Evolutionary conservation across 768 basidiomycete genomes (phyloP).

Genomic region (Lentinus brumalis): DNA sequence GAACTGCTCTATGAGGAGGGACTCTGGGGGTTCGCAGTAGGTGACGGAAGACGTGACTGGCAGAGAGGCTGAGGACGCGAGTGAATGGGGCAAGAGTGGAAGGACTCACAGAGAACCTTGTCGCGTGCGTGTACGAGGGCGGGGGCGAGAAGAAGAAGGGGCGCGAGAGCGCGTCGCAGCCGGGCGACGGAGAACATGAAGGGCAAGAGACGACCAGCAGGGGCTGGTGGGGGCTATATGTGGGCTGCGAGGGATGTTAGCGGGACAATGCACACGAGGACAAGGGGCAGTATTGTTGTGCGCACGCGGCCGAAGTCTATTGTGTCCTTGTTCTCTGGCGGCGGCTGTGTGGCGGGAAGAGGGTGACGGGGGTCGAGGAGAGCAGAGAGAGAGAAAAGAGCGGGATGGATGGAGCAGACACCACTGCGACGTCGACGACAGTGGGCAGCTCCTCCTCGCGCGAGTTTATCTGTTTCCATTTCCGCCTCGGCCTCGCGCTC

Average conservation of each 20-base stretch:
- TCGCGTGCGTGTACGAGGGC: slow-evolving; percentile 49
- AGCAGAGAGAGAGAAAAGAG: neutral
- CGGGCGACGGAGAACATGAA: slow-evolving; percentile 74
- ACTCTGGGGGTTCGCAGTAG: slow-evolving; percentile 81
- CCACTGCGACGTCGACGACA: no score
- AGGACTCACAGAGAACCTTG: slow-evolving; percentile 60
- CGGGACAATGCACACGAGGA: slow-evolving; percentile 8
- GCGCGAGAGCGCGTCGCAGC: slow-evolving; percentile 58
- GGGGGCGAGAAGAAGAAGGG: slow-evolving; percentile 37
- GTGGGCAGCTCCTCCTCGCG: no score
- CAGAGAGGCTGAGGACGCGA: neutral
- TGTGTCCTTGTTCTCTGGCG: slow-evolving; percentile 6
- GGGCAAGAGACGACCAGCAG: slow-evolving; percentile 27
- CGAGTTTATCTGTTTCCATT: no score
- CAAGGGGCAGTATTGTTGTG: slow-evolving; percentile 13
- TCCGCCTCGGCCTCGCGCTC: no score
- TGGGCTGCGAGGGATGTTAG: neutral
- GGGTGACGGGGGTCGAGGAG: neutral
- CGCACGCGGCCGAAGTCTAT: slow-evolving; percentile 15
- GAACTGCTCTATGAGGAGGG: slow-evolving; percentile 77
- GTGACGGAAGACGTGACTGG: slow-evolving; percentile 82
- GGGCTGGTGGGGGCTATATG: slow-evolving; percentile 9
- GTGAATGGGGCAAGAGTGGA: slow-evolving; percentile 10
- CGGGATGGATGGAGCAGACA: no score
- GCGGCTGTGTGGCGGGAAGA: neutral